Percentiles rank a stretch among this genome's conserved stretches.
Evolutionary conservation across 768 basidiomycete species (phyloP).

Genomic region (Phallus indusiatus): DNA sequence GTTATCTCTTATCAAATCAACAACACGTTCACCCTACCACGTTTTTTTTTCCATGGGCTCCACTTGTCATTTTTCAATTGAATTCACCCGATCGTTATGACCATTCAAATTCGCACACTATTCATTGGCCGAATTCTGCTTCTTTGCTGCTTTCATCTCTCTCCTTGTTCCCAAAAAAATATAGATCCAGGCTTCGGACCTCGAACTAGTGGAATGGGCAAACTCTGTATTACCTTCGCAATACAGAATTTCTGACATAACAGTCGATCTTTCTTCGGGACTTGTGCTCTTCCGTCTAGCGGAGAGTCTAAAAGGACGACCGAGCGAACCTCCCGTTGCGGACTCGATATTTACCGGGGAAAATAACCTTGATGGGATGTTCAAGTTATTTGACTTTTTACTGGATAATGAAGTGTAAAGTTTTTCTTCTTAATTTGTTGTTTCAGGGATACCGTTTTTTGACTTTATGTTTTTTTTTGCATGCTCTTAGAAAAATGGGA

Average conservation of each 20-base stretch:
- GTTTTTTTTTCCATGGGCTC: too few relatives aligned
- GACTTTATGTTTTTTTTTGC: too few relatives aligned
- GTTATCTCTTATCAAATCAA: not conserved
- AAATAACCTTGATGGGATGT: slow-evolving; percentile 80
- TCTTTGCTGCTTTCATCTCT: not conserved
- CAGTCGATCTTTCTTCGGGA: slow-evolving; percentile 39
- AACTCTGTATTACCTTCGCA: slow-evolving; percentile 69
- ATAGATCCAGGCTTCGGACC: slow-evolving; percentile 6
- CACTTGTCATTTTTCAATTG: too few relatives aligned
- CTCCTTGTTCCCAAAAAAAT: not conserved
- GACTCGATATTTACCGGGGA: slow-evolving; percentile 77
- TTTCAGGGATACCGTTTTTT: too few relatives aligned
- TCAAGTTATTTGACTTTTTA: slow-evolving; percentile 84
- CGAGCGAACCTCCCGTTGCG: slow-evolving; percentile 60
- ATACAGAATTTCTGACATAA: slow-evolving; percentile 39
- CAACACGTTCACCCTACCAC: not conserved
- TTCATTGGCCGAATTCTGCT: not conserved
- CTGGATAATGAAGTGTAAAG: slow-evolving; percentile 73
- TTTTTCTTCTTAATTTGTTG: too few relatives aligned
- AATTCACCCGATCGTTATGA: too few relatives aligned
- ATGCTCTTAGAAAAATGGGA: slow-evolving; percentile 59
- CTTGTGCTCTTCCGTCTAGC: slow-evolving; percentile 77
- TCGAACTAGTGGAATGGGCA: slow-evolving; percentile 73
- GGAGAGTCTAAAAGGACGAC: slow-evolving; percentile 63
- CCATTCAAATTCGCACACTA: not conserved